Evolutionary conservation across 192 early-diverging fungal species (phyloP), one percentile per base, ranked within the genome.

Genomic region (Chytriomyces sp.): DNA sequence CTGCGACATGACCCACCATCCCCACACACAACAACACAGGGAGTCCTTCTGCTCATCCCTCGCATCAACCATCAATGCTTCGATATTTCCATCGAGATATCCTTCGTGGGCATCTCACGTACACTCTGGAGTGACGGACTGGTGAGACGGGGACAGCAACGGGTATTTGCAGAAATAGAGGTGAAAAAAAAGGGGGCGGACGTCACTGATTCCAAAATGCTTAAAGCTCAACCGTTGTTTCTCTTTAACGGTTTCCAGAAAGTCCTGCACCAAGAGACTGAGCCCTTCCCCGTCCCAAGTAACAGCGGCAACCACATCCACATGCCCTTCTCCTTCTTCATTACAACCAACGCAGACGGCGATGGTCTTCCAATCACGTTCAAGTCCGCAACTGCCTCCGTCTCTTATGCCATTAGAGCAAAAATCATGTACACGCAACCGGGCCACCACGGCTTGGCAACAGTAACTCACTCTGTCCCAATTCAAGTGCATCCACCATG

Each of bases 341-440:
- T 75, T 20, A n/a, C 26, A 10, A 64, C 73, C 10, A 16, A 2
- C 10, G 45, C 44, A 20, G 73, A 48, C 7, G 24, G 62, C 18
- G n/a, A 45, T 26, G 68, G 68, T 53, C 73, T 75, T 9, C 73
- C 73, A 6, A 62, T 75, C 63, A 60, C 73, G 3, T 75, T 75
- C 49, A 11, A n/a, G 9, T 75, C 73, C 2, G 24, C 43, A 64
- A 48, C 23, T 24, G 11, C n/a, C 28, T 49, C 23, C 10, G 60
- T 75, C 73, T 13, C 26, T 28, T 75, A 18, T 49, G 45, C 18
- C 45, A 60, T 43, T 3, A 13, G 2, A 45, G 61, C 24, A 47
- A 13, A 35, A 35, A 35, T 35, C 35, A 35, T 35, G 35, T 35
- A 35, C 35, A 35, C 35, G 35, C 35, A 35, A 35, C 35, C 35